These are phyloP conservation scores for Globisporangium spiculum DNA, from an alignment of 352 stramenopile species.

Conservation along the genomic window DNA sequence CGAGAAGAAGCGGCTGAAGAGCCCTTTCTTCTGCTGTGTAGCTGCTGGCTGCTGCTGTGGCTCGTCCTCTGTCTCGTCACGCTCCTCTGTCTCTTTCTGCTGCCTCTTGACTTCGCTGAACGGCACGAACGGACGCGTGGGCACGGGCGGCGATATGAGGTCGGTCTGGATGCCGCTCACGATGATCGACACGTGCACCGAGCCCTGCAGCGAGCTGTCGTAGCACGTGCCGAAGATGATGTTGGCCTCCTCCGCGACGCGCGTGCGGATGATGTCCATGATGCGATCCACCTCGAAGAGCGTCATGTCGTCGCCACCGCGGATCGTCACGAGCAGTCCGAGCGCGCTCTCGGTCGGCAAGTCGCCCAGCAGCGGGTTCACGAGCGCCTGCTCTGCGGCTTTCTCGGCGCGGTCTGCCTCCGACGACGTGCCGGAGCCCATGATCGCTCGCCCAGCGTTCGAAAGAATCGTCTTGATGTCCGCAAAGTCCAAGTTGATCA, in stretches of 20 bases:
- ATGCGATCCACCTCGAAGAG: slow-evolving; percentile 91
- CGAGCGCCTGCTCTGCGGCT: slow-evolving; percentile 92
- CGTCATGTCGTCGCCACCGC: slow-evolving; percentile 91
- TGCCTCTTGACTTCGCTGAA: slow-evolving; percentile 40
- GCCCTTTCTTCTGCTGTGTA: slow-evolving; percentile 32
- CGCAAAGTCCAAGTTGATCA: slow-evolving; percentile 98
- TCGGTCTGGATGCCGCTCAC: slow-evolving; percentile 87
- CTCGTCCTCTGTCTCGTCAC: slow-evolving; percentile 11
- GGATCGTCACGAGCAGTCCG: slow-evolving; percentile 95
- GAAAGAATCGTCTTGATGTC: slow-evolving; percentile 96
- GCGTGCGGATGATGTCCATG: slow-evolving; percentile 84
- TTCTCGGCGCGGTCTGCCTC: slow-evolving; percentile 83
- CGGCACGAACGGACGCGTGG: slow-evolving; percentile 39
- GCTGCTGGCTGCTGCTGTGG: slow-evolving; percentile 19
- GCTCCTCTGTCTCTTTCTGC: slow-evolving; percentile 21
- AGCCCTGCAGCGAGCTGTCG: slow-evolving; percentile 75
- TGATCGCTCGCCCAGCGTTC: slow-evolving; percentile 93
- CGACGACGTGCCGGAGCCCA: slow-evolving; percentile 89
- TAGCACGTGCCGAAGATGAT: slow-evolving; percentile 91
- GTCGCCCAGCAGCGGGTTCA: slow-evolving; percentile 92
- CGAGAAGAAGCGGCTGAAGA: slow-evolving; percentile 78
- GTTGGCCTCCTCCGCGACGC: slow-evolving; percentile 80
- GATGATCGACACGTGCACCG: slow-evolving; percentile 86
- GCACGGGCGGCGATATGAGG: slow-evolving; percentile 74
- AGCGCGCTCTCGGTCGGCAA: slow-evolving; percentile 91